Conservation (phyloP, 2,329 filamentous ascomycete genomes). For the Orbilia blumenaviensis region DNA sequence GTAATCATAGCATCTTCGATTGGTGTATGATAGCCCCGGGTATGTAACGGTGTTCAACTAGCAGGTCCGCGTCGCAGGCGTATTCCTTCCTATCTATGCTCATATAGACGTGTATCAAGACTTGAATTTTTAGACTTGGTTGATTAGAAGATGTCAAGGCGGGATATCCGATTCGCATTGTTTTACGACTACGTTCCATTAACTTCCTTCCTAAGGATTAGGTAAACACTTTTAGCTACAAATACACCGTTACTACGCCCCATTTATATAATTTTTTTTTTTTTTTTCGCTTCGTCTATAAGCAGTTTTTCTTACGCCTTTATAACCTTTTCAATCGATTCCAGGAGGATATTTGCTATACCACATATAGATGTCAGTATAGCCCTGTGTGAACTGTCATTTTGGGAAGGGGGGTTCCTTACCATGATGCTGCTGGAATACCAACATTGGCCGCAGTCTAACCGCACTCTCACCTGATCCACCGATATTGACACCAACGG, state of each 20-base stretch:
- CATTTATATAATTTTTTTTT: no score
- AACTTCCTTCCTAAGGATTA: no score
- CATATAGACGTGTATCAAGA: no score
- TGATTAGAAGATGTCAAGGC: not conserved
- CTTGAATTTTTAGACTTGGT: no score
- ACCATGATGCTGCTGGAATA: constrained; percentile 89
- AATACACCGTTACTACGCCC: constrained; percentile 18
- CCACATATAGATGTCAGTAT: constrained; percentile 55
- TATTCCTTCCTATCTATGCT: no score
- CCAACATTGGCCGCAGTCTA: constrained; percentile 84
- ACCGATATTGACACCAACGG: constrained; percentile 84
- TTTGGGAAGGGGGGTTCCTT: constrained; percentile 53
- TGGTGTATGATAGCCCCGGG: no score
- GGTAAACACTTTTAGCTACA: constrained; percentile 19
- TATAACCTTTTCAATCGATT: constrained; percentile 78
- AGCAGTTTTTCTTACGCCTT: constrained; percentile 59
- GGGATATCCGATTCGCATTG: not conserved
- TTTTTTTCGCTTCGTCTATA: not conserved
- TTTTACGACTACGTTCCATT: not conserved
- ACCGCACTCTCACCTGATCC: constrained; percentile 80
- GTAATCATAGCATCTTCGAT: constrained; percentile 17
- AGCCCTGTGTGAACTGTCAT: not conserved
- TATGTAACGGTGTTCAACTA: not conserved
- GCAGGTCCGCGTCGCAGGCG: no score
- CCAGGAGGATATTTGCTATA: constrained; percentile 76